Evolutionary conservation across 2,329 filamentous ascomycete genomes (phyloP).

Genomic region (Fusarium sp.): DNA sequence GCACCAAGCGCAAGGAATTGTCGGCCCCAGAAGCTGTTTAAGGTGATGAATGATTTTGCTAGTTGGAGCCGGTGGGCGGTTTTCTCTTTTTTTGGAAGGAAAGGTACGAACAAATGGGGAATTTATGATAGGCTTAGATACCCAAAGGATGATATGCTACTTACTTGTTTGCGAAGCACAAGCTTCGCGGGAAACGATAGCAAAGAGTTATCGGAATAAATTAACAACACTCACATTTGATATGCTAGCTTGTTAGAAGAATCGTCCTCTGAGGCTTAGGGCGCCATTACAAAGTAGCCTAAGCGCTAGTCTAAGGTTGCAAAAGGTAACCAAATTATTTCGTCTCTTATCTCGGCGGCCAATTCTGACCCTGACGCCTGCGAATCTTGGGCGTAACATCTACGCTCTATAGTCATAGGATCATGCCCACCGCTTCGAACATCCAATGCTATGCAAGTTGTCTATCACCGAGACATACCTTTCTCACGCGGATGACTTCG

Average conservation of each 20-base stretch:
- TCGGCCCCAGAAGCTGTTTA: constrained; percentile 30
- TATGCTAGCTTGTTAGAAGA: not conserved
- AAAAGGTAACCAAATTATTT: not conserved
- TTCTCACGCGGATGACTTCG: not conserved
- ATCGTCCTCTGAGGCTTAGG: not conserved
- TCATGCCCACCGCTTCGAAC: too few species aligned
- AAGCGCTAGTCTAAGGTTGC: not conserved
- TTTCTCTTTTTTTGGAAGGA: not conserved
- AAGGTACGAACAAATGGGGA: not conserved
- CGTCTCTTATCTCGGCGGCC: not conserved
- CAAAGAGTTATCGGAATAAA: not conserved
- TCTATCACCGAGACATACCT: too few species aligned
- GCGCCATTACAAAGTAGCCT: not conserved
- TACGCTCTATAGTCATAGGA: too few species aligned
- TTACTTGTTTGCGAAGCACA: not conserved
- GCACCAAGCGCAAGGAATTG: constrained; percentile 48
- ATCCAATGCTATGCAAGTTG: too few species aligned
- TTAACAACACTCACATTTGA: not conserved
- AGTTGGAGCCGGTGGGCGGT: not conserved
- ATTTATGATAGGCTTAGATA: not conserved
- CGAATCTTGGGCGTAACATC: too few species aligned
- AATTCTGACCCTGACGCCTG: too few species aligned
- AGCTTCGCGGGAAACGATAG: not conserved
- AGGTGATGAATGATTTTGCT: not conserved
- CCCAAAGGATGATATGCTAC: not conserved